Evolutionary conservation across 306 rosid species (phyloP).

Genomic region (Quercus aquifolioides): DNA sequence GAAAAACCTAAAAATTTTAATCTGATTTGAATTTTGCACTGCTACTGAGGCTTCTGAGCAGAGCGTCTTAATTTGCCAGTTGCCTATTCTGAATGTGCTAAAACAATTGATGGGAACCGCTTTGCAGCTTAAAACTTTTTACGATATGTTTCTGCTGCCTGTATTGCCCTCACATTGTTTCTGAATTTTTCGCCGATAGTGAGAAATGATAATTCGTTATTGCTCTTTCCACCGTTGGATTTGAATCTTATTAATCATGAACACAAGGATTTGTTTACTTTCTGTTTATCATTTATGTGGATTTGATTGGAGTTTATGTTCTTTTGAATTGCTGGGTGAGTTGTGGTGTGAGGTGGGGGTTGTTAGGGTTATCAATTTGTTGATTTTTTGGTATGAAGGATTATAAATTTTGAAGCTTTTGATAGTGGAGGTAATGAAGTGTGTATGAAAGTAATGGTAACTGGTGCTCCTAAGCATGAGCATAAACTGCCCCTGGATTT

Average conservation of each 20-base stretch:
- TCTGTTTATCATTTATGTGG: too few species aligned
- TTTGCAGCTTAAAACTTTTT: conserved; percentile 12
- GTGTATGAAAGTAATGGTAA: background rate
- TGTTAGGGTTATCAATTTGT: background rate
- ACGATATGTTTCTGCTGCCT: conserved; percentile 15
- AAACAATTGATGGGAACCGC: conserved; percentile 7
- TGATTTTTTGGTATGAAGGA: background rate
- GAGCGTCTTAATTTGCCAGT: background rate
- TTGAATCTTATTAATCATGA: background rate
- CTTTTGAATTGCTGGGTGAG: too few species aligned
- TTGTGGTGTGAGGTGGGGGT: too few species aligned
- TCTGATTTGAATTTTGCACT: background rate
- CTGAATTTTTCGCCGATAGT: background rate
- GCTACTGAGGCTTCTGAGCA: conserved; percentile 10
- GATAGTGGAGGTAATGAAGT: background rate
- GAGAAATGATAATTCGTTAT: too few species aligned
- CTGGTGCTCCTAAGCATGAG: background rate
- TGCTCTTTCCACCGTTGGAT: too few species aligned
- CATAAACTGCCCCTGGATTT: too few species aligned
- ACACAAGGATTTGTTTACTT: too few species aligned
- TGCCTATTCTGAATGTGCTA: conserved; percentile 7
- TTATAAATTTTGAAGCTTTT: background rate
- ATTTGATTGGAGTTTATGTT: too few species aligned
- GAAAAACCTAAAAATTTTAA: background rate
- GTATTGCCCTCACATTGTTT: conserved; percentile 9